Evolutionary conservation across 345 rosid species (phyloP), one percentile per base, ranked within the genome.

Genomic region (Angophora floribunda): DNA sequence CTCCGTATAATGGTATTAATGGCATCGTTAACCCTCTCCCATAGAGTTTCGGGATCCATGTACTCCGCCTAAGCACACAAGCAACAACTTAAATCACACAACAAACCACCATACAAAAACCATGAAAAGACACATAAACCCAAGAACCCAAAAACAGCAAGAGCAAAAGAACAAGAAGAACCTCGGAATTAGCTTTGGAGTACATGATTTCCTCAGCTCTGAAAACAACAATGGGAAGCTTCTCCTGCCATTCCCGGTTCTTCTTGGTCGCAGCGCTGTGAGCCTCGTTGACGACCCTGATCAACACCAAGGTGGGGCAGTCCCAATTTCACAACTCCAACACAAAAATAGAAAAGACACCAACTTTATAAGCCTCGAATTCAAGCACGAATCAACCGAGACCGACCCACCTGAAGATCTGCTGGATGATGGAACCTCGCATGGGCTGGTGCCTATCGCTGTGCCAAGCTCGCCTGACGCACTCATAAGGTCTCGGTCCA

Each of bases 131-230:
- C 92, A 86, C 85, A 88, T 49, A 87, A 89, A 45, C 57, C 87
- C 89, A 80, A 28, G 32, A 87, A 87, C 88, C 88, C 88, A 82
- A 30, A 45, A 22, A 51, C 67, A 30, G 55, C 84, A 16, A 63
- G 8, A 63, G 84, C 88, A 75, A 87, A 47, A 61, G 92, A 70
- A 14, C 84, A 63, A 89, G 61, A 85, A 70, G 47, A 91, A 95
- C 99, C 99, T 98, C 99, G 52, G 99, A 97, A 91, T 96, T 97
- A 89, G 98, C 99, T 94, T 98, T 98, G 51, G 99, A 97, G 92
- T 97, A 98, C 93, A 98, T 95, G 92, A 98, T 97, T 91, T 98
- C 98, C 95, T 98, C 99, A 10, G 99, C 96, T 91, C 90, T 95
- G 51, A 94, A 86, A 87, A 98, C 98, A 86, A 98, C 99, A 36